These are phyloP conservation scores for Eimeria acervulina DNA, from an alignment of 169 alveolate species.

Conservation along the genomic window DNA sequence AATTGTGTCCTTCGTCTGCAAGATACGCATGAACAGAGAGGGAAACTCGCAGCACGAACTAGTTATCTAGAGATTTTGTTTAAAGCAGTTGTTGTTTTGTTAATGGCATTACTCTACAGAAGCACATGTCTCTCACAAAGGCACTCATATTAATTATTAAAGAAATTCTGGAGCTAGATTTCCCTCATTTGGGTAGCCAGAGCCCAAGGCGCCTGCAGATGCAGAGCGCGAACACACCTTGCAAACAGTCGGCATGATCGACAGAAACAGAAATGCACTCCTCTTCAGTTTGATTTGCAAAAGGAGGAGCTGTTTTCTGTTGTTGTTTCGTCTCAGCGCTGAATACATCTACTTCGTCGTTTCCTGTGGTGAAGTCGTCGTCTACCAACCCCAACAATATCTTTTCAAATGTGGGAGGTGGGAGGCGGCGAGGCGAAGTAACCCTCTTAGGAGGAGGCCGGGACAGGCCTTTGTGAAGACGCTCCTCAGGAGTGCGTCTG, in stretches of 20 bases:
- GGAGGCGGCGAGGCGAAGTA: slow-evolving; percentile 72
- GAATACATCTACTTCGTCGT: slow-evolving; percentile 48
- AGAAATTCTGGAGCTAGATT: neutral
- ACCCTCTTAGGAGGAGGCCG: slow-evolving; percentile 42
- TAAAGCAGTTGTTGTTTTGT: neutral
- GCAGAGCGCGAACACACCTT: neutral
- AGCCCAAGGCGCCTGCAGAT: neutral
- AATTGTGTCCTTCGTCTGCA: neutral
- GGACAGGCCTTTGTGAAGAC: neutral
- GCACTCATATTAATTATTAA: neutral
- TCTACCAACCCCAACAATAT: slow-evolving; percentile 70
- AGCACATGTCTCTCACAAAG: neutral
- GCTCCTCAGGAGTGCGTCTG: too few relatives aligned
- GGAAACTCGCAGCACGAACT: neutral
- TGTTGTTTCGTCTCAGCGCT: neutral
- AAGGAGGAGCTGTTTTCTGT: neutral
- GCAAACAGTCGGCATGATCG: neutral
- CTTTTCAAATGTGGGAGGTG: slow-evolving; percentile 77
- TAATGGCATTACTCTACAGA: neutral
- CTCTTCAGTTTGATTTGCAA: neutral
- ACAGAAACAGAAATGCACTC: slow-evolving; percentile 47
- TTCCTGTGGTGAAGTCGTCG: slow-evolving; percentile 32
- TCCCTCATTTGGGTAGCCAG: neutral
- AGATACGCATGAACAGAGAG: neutral
- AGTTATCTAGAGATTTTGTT: neutral